Percentiles rank a stretch among this genome's conserved stretches.
Evolutionary conservation across 1,284 basidiomycete genomes (phyloP).

Genomic region (Tranzscheliella williamsii): DNA sequence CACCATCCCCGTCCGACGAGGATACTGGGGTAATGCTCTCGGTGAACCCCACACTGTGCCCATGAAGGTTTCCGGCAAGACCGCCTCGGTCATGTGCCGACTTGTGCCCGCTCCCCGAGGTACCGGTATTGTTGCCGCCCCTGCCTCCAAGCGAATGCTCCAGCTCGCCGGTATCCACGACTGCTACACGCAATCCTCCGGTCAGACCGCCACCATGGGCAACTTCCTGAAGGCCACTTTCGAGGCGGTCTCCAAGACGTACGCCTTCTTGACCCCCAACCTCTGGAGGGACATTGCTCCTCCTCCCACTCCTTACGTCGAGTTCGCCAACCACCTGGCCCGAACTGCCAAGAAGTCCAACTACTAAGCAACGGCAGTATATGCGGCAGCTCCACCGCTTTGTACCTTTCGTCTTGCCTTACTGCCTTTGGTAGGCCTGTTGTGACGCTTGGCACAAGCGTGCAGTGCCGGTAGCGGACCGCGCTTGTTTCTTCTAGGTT

Average conservation of each 20-base stretch:
- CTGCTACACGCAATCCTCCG: constrained; percentile 90
- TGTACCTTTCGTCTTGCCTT: too few species aligned
- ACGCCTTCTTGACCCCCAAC: constrained; percentile 94
- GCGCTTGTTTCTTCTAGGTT: too few species aligned
- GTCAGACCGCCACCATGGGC: constrained; percentile 98
- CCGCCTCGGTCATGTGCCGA: constrained; percentile 98
- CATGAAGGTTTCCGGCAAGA: constrained; percentile 97
- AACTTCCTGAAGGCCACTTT: constrained; percentile 99
- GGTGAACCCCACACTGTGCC: constrained; percentile 99
- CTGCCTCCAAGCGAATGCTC: constrained; percentile 92
- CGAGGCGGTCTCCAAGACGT: constrained; percentile 95
- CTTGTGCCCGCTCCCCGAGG: constrained; percentile 96
- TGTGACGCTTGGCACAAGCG: too few species aligned
- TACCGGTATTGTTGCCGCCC: constrained; percentile 99
- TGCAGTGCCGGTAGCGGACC: too few species aligned
- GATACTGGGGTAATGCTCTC: constrained; percentile 84
- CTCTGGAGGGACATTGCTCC: constrained; percentile 89
- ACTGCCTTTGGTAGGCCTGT: too few species aligned
- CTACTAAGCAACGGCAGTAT: constrained; percentile 21
- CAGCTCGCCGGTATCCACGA: constrained; percentile 98
- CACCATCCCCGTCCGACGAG: constrained; percentile 92
- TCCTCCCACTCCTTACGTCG: constrained; percentile 65
- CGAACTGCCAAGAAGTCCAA: constrained; percentile 54
- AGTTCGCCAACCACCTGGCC: constrained; percentile 58
- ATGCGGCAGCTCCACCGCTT: too few species aligned